Percentiles rank a stretch among this genome's conserved stretches.
Conservation (phyloP, 305 asterid species). For the Fraxinus greggii region DNA sequence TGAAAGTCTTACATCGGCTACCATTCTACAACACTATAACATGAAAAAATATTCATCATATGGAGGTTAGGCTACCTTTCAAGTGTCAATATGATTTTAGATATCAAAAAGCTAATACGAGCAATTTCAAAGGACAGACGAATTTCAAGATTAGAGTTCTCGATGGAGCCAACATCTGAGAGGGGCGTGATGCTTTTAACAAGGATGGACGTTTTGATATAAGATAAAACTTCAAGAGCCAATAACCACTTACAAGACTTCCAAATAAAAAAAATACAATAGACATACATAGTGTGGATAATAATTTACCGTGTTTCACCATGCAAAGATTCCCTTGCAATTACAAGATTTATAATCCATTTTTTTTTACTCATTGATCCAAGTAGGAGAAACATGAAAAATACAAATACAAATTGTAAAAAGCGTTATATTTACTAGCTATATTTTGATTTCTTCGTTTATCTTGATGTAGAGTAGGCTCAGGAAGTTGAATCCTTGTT, state of each 20-base stretch:
- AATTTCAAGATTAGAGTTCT: no score
- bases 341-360: background rate
- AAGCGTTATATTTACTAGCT: background rate
- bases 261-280: background rate
- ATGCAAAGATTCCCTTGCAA: background rate
- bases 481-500: constrained; percentile 7
- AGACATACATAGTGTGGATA: no score
- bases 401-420: background rate
- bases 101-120: no score
- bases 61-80: background rate
- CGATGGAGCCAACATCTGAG: no score
- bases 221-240: background rate
- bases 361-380: background rate
- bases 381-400: background rate
- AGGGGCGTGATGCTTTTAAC: no score
- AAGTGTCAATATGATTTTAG: background rate
- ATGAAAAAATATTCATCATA: background rate
- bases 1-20: background rate
- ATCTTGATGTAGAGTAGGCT: background rate
- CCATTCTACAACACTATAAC: background rate
- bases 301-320: no score
- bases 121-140: no score
- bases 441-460: background rate
- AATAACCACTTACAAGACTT: background rate
- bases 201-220: no score